Evolutionary conservation across 805 yeast species (phyloP).

Genomic region (Wickerhamomyces xylosicus): DNA sequence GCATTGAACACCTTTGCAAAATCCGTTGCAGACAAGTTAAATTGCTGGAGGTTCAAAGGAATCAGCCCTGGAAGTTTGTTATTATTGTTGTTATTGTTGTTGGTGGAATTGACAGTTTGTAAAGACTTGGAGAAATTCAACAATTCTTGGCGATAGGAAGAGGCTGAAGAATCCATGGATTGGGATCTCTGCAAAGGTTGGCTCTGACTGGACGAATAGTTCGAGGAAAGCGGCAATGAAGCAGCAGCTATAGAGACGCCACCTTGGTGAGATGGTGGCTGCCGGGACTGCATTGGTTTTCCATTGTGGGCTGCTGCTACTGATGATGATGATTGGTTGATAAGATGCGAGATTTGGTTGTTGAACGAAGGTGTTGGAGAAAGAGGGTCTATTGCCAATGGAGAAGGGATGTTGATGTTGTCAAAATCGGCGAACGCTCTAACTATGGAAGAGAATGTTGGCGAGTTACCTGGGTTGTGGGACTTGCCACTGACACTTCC

Average conservation of each 20-base stretch:
- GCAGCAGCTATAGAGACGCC: too few relatives aligned
- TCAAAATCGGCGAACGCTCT: constrained; percentile 18
- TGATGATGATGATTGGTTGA: not conserved
- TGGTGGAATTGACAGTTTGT: not conserved
- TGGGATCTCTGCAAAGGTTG: constrained; percentile 5
- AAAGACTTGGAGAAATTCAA: constrained; percentile 9
- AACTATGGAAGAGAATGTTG: constrained; percentile 13
- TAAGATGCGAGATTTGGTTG: not conserved
- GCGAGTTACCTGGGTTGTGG: constrained; percentile 6
- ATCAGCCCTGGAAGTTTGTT: not conserved
- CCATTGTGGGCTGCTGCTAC: too few relatives aligned
- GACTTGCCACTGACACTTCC: not conserved
- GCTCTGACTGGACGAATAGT: not conserved
- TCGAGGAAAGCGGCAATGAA: too few relatives aligned
- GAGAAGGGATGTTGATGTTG: constrained; percentile 10
- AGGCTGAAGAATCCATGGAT: constrained; percentile 14
- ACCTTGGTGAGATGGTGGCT: too few relatives aligned
- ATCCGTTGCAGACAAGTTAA: constrained; percentile 1
- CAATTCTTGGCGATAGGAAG: constrained; percentile 16
- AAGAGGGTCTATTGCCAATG: constrained; percentile 10
- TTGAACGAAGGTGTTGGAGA: constrained; percentile 1
- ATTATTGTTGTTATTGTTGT: not conserved
- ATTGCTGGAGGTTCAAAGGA: not conserved
- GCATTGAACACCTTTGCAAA: constrained; percentile 20
- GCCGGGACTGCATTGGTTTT: too few relatives aligned